Evolutionary conservation across 1,139 yeast genomes (phyloP), one percentile per base, ranked within the genome.

Genomic region (Trichomonascaceae sp.): DNA sequence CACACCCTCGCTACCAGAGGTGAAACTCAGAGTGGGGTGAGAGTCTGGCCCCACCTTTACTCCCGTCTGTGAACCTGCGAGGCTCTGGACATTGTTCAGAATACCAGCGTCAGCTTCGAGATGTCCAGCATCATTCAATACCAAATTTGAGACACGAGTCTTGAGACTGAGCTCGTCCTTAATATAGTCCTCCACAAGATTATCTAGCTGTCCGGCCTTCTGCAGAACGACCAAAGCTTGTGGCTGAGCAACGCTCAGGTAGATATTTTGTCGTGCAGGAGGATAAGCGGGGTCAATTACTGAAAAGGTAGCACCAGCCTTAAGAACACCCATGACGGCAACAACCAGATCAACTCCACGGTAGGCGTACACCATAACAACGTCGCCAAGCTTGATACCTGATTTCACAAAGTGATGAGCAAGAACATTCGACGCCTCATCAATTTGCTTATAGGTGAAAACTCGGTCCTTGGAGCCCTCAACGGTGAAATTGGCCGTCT

Each of bases 251-350:
- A 89, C 99, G 26, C 80, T 74, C 41, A 89, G 68, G 55, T 89
- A 89, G 43, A 89, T 74, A 47, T 82, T 89, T 58, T 89, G 99
- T 59, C 99, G 75, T 5, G 93, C 93, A 16, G 98, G 95, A 28
- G 99, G 99, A 56, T 89, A 89, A 2, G 98, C 97, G 4, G 98
- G 98, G 53, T 89, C 99, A 45, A 89, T 89, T 17, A 92, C 99
- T 4, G 96, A 87, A 55, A 89, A 89, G 0, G 98, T 87, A 13
- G 95, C 98, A 46, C 99, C 99, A 1, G 98, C 96, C 60, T 89
- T 89, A 52, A 89, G 69, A 26, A 84, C 94, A 57, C 97, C 99
- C 84, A 89, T 78, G 13, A 89, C 97, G 4, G 97, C 93, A 32
- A 89, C 81, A 71, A 89, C 84, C 45, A 89, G 67, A 54, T 89